Evolutionary conservation across 306 rosid genomes (phyloP).

Genomic region (Dalbergia cochinchinensis): DNA sequence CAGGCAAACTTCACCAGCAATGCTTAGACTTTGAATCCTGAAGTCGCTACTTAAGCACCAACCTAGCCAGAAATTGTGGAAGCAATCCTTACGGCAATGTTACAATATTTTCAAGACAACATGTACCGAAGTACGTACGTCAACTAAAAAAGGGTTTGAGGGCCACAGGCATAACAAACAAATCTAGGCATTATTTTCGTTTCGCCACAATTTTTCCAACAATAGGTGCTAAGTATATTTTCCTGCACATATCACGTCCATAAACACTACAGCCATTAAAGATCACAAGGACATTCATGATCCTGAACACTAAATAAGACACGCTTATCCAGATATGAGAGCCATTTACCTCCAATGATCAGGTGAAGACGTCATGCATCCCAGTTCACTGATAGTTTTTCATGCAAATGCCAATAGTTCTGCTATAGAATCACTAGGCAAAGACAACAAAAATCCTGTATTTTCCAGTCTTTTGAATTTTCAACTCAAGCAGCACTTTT

Average conservation of each 20-base stretch:
- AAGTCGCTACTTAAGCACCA: too few relatives aligned
- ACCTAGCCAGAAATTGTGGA: too few relatives aligned
- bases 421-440: slow-evolving; percentile 34
- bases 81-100: too few relatives aligned
- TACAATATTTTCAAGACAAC: not conserved
- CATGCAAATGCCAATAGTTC: slow-evolving; percentile 45
- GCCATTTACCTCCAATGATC: slow-evolving; percentile 56
- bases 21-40: too few relatives aligned
- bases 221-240: slow-evolving; percentile 37
- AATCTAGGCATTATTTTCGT: slow-evolving; percentile 14
- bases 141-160: slow-evolving; percentile 22
- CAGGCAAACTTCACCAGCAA: too few relatives aligned
- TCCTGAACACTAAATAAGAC: slow-evolving; percentile 58
- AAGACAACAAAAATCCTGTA: slow-evolving; percentile 45
- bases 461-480: slow-evolving; percentile 36
- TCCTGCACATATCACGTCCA: slow-evolving; percentile 58
- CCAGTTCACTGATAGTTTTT: slow-evolving; percentile 45
- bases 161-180: not conserved
- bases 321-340: slow-evolving; percentile 46
- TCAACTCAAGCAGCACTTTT: slow-evolving; percentile 41
- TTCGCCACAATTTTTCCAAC: slow-evolving; percentile 36
- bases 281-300: slow-evolving; percentile 33
- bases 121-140: slow-evolving; percentile 2
- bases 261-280: slow-evolving; percentile 41
- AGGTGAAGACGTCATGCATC: slow-evolving; percentile 41